phyloP scores from a whole-genome alignment of 2,329 filamentous ascomycete species.

The Cytospora piceicola region DNA sequence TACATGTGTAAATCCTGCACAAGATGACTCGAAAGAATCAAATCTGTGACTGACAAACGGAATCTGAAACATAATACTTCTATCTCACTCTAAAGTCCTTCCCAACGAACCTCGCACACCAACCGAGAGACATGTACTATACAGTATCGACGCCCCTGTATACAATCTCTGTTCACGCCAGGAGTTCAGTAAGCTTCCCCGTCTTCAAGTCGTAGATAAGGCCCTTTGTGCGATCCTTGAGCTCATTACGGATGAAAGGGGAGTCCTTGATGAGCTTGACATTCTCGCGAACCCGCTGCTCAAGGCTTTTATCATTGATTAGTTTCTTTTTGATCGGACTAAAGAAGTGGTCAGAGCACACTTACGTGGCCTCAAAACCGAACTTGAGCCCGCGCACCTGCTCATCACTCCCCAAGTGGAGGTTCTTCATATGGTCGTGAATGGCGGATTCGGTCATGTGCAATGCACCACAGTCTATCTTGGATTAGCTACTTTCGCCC shows the following conservation, averaged over 20 bases:
- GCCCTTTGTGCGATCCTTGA: slow-evolving; percentile 18
- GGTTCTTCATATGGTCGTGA: slow-evolving; percentile 7
- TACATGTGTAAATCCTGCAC: too few relatives aligned
- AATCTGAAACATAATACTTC: too few relatives aligned
- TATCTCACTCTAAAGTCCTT: too few relatives aligned
- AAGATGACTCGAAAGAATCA: too few relatives aligned
- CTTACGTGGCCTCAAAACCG: not conserved
- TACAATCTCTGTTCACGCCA: too few relatives aligned
- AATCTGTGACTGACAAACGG: too few relatives aligned
- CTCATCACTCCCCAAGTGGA: slow-evolving; percentile 10
- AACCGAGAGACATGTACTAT: too few relatives aligned
- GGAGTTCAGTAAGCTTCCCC: not conserved
- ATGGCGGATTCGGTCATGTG: slow-evolving; percentile 2
- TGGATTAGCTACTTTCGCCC: not conserved
- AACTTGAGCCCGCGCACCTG: slow-evolving; percentile 8
- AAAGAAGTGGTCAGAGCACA: not conserved
- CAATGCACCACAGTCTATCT: slow-evolving; percentile 16
- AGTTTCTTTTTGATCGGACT: too few relatives aligned
- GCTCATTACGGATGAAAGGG: slow-evolving; percentile 9
- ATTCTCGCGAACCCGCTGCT: slow-evolving; percentile 8
- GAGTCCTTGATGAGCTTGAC: slow-evolving; percentile 17
- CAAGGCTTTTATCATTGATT: not conserved
- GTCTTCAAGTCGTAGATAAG: slow-evolving; percentile 19
- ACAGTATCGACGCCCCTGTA: too few relatives aligned
- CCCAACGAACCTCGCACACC: too few relatives aligned